These are phyloP conservation scores for Hyphodiscus hymeniophilus DNA, from an alignment of 495 filamentous ascomycete genomes.

Conservation along the genomic window DNA sequence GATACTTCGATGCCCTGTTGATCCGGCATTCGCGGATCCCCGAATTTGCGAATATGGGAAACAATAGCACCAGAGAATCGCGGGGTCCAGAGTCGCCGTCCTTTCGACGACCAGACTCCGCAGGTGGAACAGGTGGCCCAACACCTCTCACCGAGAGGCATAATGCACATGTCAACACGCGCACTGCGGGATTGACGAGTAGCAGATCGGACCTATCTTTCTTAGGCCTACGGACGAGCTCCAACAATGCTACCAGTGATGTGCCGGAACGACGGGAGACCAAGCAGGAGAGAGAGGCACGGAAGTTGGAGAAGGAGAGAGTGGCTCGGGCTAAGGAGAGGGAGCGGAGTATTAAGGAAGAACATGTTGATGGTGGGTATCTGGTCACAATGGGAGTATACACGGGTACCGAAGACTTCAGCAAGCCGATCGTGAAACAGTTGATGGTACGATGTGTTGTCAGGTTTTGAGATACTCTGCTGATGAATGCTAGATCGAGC, in stretches of 20 bases:
- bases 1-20: constrained; percentile 17
- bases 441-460: constrained; percentile 57
- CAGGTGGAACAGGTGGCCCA: constrained; percentile 4
- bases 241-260: constrained; percentile 5
- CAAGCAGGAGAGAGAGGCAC: constrained; percentile 82
- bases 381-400: constrained; percentile 93
- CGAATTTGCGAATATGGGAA: constrained; percentile 15
- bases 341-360: constrained; percentile 87
- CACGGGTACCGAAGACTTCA: constrained; percentile 87
- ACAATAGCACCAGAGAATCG: constrained; percentile 18
- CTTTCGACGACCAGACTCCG: constrained; percentile 18
- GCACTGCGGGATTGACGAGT: constrained; percentile 28
- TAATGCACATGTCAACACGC: constrained; percentile 24
- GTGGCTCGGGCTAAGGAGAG: constrained; percentile 66
- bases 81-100: constrained; percentile 17
- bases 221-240: constrained; percentile 36
- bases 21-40: constrained; percentile 18
- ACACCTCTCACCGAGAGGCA: constrained; percentile 18
- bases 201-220: constrained; percentile 50
- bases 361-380: constrained; percentile 90
- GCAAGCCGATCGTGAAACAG: constrained; percentile 81
- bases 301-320: constrained; percentile 77
- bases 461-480: background rate
- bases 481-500: constrained; percentile 61
- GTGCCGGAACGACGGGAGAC: constrained; percentile 65